phyloP scores from a whole-genome alignment of 2,329 filamentous ascomycete genomes.

The Dothidotthia symphoricarpi region DNA sequence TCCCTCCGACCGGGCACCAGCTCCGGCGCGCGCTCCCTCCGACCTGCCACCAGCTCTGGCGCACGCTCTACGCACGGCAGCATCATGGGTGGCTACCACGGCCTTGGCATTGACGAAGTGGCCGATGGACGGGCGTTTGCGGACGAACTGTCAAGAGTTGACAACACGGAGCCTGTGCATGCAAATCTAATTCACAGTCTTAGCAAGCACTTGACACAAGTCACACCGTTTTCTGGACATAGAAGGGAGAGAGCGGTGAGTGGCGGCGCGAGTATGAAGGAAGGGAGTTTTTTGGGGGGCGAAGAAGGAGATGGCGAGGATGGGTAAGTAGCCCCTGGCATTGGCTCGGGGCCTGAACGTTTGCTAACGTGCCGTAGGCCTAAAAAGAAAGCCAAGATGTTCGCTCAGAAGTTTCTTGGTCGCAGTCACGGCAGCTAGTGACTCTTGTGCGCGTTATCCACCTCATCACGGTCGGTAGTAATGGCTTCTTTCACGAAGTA shows the following conservation, averaged over 20 bases:
- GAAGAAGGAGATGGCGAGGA: constrained; percentile 20
- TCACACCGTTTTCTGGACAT: constrained; percentile 28
- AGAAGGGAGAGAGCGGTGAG: constrained; percentile 15
- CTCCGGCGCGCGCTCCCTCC: constrained; percentile 13
- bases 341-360: neutral
- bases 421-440: constrained; percentile 4
- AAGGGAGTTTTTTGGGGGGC: constrained; percentile 11
- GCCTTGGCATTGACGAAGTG: constrained; percentile 18
- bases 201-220: constrained; percentile 34
- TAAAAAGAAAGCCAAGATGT: constrained; percentile 16
- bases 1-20: constrained; percentile 15
- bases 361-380: constrained; percentile 3
- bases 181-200: constrained; percentile 36
- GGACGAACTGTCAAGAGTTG: constrained; percentile 36
- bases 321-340: constrained; percentile 10
- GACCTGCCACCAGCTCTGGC: constrained; percentile 15
- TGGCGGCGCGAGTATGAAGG: constrained; percentile 13
- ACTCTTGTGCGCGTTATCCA: neutral
- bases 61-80: constrained; percentile 24
- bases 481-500: no score
- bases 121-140: constrained; percentile 38
- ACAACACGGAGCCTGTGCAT: constrained; percentile 38
- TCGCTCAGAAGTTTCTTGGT: constrained; percentile 19
- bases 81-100: constrained; percentile 24
- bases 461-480: no score